Evolutionary conservation across 768 basidiomycete species (phyloP), one percentile per base, ranked within the genome.

Genomic region (Auriscalpium vulgare): DNA sequence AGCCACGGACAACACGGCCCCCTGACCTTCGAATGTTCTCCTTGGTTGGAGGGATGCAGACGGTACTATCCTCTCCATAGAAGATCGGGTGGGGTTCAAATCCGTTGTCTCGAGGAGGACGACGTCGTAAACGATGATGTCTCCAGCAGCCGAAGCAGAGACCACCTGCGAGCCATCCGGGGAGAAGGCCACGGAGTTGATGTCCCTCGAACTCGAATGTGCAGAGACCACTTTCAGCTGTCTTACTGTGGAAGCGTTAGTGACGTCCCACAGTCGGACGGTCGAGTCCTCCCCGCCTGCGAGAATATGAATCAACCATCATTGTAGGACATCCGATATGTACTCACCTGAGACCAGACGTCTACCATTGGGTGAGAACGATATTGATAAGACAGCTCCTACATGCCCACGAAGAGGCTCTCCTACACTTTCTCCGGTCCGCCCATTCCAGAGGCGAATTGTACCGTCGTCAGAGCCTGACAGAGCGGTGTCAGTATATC

Each of bases 131-230:
- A 48, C 21, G 17, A 17, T 48, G 17, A 48, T 29, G 47, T 19
- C 47, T 16, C 47, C 47, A 17, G 14, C 21, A 19, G 17, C 56
- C 7, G 58, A 56, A 16, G 34, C 58, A 1, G 58, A 59, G 8
- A 56, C 35, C 8, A 59, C 37, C 36, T 52, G 10, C 10, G 8
- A 35, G 14, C 57, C 53, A 29, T 50, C 50, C 1, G 56, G 56
- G 9, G 54, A 34, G 16, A 49, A 40, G 16, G 49, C 23, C 40
- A 49, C 38, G 16, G 40, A 16, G 47, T 43, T 56, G 29, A 61
- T 38, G 17, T 53, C 19, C 2, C 34, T 52, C 72, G 21, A 79
- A 66, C 17, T 55, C 50, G 13, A 38, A 51, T 14, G 40, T 14
- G 40, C 40, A 9, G 40, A 13, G 4, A 43, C 40, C 14, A 4